A percentile compares a stretch with the other conserved stretches of the same genome.
phyloP scores from a whole-genome alignment of 169 alveolate species.

The Eimeria maxima region DNA sequence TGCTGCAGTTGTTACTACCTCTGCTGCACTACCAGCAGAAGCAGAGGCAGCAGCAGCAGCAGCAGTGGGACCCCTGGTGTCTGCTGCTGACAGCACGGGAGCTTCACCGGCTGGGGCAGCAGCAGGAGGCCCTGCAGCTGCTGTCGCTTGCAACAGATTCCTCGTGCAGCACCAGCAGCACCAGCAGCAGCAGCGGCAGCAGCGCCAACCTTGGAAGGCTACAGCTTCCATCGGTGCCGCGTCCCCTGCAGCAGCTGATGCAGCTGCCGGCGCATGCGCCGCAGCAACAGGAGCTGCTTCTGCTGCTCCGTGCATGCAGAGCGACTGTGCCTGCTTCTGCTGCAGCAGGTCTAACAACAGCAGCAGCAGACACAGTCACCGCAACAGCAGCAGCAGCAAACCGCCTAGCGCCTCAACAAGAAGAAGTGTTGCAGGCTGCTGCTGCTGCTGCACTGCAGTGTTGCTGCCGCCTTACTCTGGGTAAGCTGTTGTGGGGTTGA shows the following conservation, averaged over 20 bases:
- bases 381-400: neutral
- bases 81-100: constrained; percentile 15
- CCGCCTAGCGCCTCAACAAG: neutral
- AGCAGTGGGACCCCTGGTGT: neutral
- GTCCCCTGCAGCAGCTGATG: neutral
- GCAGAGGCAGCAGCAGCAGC: neutral
- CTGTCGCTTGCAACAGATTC: neutral
- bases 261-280: neutral
- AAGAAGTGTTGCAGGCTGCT: neutral
- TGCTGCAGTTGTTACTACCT: constrained; percentile 23
- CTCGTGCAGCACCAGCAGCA: constrained; percentile 31
- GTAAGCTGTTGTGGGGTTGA: neutral
- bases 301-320: constrained; percentile 8
- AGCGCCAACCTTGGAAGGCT: neutral
- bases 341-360: neutral
- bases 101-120: constrained; percentile 15
- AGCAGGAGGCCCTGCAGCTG: constrained; percentile 27
- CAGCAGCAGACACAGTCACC: neutral
- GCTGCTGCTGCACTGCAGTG: constrained; percentile 25
- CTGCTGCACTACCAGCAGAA: constrained; percentile 22
- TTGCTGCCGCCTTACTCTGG: neutral
- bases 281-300: constrained; percentile 31
- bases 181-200: constrained; percentile 26
- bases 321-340: neutral
- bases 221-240: neutral